Evolutionary conservation across 345 rosid genomes (phyloP).

Genomic region (Acer campestre): DNA sequence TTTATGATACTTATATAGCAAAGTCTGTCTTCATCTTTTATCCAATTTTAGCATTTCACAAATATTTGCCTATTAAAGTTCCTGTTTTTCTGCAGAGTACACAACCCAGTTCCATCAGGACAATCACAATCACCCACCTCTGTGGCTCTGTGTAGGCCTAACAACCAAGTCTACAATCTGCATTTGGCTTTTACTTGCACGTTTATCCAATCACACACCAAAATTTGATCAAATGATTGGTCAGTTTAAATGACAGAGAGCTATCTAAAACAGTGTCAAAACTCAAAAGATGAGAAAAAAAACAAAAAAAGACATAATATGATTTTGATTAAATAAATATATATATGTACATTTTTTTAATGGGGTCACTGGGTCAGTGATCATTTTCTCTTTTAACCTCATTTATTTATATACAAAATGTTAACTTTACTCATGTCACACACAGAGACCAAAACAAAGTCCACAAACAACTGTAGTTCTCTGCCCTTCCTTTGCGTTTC

Average conservation of each 20-base stretch:
- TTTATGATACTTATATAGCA: background rate
- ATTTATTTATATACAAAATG: background rate
- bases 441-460: background rate
- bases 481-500: conserved; percentile 29
- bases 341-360: background rate
- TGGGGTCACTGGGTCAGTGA: background rate
- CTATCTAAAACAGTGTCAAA: background rate
- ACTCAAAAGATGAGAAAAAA: background rate
- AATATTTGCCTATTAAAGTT: background rate
- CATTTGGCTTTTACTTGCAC: background rate
- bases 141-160: conserved; percentile 9
- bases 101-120: background rate
- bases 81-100: background rate
- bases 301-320: background rate
- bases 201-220: conserved; percentile 11
- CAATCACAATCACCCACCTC: background rate
- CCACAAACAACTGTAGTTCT: conserved; percentile 5
- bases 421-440: background rate
- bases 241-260: background rate
- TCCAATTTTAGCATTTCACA: background rate
- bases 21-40: background rate
- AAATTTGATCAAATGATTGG: background rate
- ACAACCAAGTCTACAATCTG: background rate
- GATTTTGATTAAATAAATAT: too few species aligned
- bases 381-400: background rate